Evolutionary conservation across 805 yeast species (phyloP).

Genomic region (Pichia rugopelliculosa): DNA sequence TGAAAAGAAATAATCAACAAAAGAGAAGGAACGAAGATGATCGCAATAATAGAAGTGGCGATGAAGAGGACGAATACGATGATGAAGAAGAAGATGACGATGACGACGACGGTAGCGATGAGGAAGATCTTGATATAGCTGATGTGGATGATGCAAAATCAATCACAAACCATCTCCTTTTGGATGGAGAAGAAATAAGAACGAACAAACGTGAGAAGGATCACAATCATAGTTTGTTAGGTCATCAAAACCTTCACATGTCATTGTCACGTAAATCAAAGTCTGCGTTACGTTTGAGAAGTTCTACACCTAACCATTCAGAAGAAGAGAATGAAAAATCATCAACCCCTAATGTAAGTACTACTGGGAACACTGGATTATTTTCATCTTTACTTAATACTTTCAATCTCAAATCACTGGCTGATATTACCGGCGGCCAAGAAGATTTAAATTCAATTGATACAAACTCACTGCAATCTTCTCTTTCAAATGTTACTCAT

Average conservation of each 20-base stretch:
- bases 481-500: constrained; percentile 1
- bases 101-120: not conserved
- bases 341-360: not conserved
- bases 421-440: constrained; percentile 8
- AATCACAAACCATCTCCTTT: not conserved
- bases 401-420: constrained; percentile 21
- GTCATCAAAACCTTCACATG: not conserved
- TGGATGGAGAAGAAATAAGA: not conserved
- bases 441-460: not conserved
- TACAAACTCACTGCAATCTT: constrained; percentile 8
- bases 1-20: not conserved
- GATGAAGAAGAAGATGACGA: not conserved
- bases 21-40: not conserved
- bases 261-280: not conserved
- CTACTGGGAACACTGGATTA: constrained; percentile 15
- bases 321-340: not conserved
- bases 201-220: not conserved
- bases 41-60: not conserved
- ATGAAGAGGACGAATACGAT: not conserved
- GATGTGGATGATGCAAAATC: not conserved
- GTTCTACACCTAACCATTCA: constrained; percentile 7
- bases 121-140: not conserved
- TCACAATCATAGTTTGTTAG: not conserved
- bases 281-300: not conserved
- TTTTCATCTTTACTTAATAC: constrained; percentile 24